Evolutionary conservation across 768 basidiomycete genomes (phyloP), one percentile per base, ranked within the genome.

Genomic region (Chalciporus piperatus): DNA sequence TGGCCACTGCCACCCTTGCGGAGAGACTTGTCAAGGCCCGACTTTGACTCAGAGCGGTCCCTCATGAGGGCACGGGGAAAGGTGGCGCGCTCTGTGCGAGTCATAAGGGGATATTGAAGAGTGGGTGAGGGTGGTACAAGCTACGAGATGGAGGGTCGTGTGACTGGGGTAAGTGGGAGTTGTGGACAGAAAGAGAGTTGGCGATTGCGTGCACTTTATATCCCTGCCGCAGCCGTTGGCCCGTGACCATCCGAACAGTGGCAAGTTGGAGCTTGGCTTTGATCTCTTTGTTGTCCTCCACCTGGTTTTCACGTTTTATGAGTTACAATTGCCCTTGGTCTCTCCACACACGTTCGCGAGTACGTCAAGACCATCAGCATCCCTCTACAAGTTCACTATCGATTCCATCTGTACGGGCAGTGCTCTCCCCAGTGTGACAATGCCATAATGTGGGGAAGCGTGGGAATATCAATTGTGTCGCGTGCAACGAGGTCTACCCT

Each of bases 1-100:
- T 78, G 75, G 30, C 92, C 92, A 23, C 81, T 84, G 49, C 92
- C 92, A 54, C 81, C 76, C 74, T 93, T 93, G 72, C 83, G 85
- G 51, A 86, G 59, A 59, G 78, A 79, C 62, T 78, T 79, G 76
- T 85, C 82, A 51, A 85, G 76, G 47, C 91, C 92, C 37, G 84
- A 80, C 72, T 84, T 87, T 64, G 84, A 82, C 73, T 85, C 81
- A 14, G 87, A 88, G 62, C 89, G 86, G 72, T 92, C 89, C 73
- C 81, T 85, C 55, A 78, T 55, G 61, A 89, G 70, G 41, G 89
- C 90, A 53, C 83, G 81, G 45, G 85, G 87, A 66, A 78, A 85
- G 40, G 79, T 64, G 50, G 89, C 76, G 60, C 89, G 87, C 58
- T 77, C 83, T 47, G 89, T 92, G 62, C 89, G 87, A 52, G 89